Percentiles rank a stretch among this genome's conserved stretches.
Conservation (phyloP, 352 stramenopile genomes). For the Globisporangium canariense region DNA sequence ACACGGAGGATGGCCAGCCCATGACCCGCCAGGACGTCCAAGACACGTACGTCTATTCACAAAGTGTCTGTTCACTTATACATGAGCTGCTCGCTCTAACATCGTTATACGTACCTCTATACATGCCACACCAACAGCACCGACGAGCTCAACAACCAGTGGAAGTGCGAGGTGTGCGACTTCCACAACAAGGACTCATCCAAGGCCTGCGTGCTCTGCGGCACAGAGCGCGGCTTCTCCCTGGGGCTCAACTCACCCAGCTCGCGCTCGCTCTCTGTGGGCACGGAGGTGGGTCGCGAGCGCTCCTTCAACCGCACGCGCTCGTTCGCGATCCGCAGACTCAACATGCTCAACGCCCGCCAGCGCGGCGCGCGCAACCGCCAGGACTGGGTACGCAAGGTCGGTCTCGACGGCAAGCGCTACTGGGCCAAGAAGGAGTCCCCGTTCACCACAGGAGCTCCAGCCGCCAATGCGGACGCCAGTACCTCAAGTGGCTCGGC, state of each 20-base stretch:
- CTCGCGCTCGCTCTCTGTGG: constrained; percentile 31
- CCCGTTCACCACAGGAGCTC: constrained; percentile 23
- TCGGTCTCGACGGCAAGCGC: constrained; percentile 75
- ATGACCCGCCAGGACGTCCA: constrained; percentile 87
- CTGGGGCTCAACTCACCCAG: constrained; percentile 53
- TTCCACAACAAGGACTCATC: constrained; percentile 85
- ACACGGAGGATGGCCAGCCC: constrained; percentile 83
- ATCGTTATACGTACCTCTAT: not conserved
- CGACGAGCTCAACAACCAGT: constrained; percentile 79
- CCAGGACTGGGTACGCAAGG: constrained; percentile 82
- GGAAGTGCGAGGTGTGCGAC: constrained; percentile 87
- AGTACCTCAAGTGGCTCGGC: not conserved
- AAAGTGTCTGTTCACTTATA: not conserved
- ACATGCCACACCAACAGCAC: constrained; percentile 21
- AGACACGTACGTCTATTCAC: constrained; percentile 35
- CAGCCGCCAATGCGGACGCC: not conserved
- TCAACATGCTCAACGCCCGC: constrained; percentile 85
- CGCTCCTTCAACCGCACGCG: constrained; percentile 82
- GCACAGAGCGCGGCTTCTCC: constrained; percentile 79
- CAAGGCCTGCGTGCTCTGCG: constrained; percentile 76
- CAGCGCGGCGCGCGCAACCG: constrained; percentile 78
- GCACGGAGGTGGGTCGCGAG: constrained; percentile 40
- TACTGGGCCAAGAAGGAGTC: constrained; percentile 81
- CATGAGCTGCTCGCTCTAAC: not conserved
- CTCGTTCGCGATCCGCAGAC: constrained; percentile 81